Conservation (phyloP, 139 green algal genomes). For the Parachlorella kessleri region DNA sequence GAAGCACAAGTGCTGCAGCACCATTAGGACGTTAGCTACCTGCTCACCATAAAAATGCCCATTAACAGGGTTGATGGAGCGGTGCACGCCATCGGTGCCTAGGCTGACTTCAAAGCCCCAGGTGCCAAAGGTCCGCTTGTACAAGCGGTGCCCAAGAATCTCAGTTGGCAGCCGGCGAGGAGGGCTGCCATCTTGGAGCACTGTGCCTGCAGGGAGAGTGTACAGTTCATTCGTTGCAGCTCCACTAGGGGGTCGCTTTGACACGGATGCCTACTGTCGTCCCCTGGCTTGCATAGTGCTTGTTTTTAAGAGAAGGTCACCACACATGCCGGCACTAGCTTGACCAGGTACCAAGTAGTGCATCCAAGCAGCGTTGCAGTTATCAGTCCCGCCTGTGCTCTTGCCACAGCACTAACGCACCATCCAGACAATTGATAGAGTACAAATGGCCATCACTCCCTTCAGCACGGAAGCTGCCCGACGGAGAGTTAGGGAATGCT, state of each 20-base stretch:
- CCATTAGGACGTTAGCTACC: too few species aligned
- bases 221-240: too few species aligned
- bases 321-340: too few species aligned
- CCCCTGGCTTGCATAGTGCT: too few species aligned
- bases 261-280: too few species aligned
- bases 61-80: neutral
- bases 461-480: slow-evolving; percentile 43
- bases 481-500: neutral
- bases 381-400: too few species aligned
- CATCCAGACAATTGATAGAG: slow-evolving; percentile 57
- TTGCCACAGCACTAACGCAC: too few species aligned
- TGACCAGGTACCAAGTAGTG: too few species aligned
- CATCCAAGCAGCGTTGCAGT: too few species aligned
- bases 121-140: slow-evolving; percentile 48
- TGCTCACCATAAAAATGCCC: slow-evolving; percentile 1
- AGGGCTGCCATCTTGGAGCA: slow-evolving; percentile 35
- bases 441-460: slow-evolving; percentile 34
- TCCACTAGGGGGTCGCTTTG: too few species aligned
- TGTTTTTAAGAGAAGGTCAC: too few species aligned
- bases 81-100: neutral
- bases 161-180: slow-evolving; percentile 42
- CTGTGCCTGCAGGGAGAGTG: slow-evolving; percentile 18
- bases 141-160: slow-evolving; percentile 51
- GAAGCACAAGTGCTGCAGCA: too few species aligned
- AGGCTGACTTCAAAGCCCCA: slow-evolving; percentile 50